Conservation (phyloP, 2,329 filamentous ascomycete genomes). For the Colletotrichum falcatum region DNA sequence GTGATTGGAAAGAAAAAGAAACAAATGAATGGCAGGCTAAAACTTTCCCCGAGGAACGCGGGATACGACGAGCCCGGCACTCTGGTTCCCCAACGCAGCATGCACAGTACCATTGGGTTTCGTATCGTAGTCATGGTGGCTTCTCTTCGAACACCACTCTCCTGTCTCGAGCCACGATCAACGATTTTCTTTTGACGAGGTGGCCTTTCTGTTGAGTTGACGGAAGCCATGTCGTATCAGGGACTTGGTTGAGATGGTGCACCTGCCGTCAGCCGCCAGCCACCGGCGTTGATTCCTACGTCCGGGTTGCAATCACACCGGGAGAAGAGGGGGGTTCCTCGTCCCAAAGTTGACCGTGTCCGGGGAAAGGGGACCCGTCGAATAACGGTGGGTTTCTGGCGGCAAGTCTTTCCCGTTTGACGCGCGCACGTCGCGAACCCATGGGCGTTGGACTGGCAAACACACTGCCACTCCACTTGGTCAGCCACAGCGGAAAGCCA, state of each 20-base stretch:
- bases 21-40: not conserved
- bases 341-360: no score
- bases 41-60: not conserved
- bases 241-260: not conserved
- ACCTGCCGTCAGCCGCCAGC: not conserved
- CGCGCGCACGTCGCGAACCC: not conserved
- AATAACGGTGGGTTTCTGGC: not conserved
- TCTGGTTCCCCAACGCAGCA: not conserved
- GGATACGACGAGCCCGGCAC: not conserved
- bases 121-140: not conserved
- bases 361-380: not conserved
- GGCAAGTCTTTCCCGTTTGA: not conserved
- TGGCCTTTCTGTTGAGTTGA: not conserved
- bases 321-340: no score
- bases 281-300: not conserved
- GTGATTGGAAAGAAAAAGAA: not conserved
- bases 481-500: constrained; percentile 17
- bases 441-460: not conserved
- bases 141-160: not conserved
- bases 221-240: not conserved
- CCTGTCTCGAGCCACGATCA: not conserved
- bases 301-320: not conserved
- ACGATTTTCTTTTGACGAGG: not conserved
- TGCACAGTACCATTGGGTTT: not conserved
- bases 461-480: not conserved